Conservation (phyloP, 2,329 filamentous ascomycete species). For the Curvularia hawaiiensis region DNA sequence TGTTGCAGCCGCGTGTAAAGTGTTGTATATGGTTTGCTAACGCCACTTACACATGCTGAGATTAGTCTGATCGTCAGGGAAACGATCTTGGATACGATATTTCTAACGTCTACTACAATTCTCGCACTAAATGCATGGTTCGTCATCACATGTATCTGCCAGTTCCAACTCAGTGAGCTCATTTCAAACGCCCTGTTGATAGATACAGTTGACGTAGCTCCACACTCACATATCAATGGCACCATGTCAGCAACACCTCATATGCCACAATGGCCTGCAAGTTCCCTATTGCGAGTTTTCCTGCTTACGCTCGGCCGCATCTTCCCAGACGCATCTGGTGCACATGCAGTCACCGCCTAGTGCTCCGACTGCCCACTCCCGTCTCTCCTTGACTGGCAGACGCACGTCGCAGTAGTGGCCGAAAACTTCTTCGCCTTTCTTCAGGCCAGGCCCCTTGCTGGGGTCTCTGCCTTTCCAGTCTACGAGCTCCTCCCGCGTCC, state of each 20-base stretch:
- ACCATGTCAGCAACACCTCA: neutral
- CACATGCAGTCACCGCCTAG: constrained; percentile 91
- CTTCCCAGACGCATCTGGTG: constrained; percentile 77
- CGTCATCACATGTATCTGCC: neutral
- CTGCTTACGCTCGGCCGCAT: constrained; percentile 9
- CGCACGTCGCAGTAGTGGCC: constrained; percentile 94
- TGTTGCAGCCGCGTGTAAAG: neutral
- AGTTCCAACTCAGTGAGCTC: neutral
- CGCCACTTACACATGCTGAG: neutral
- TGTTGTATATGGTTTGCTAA: neutral
- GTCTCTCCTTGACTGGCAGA: constrained; percentile 75
- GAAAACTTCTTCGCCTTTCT: constrained; percentile 80
- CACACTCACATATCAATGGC: neutral
- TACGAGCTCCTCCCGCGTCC: constrained; percentile 64
- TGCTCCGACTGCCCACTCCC: constrained; percentile 88
- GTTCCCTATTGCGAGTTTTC: neutral
- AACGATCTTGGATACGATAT: constrained; percentile 1
- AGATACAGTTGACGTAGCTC: neutral
- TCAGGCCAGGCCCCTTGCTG: constrained; percentile 63
- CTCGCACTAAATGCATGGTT: neutral
- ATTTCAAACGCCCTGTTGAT: neutral
- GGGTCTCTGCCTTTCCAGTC: constrained; percentile 51
- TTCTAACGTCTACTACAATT: neutral
- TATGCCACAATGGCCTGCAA: neutral
- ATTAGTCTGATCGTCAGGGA: neutral